A percentile compares a stretch with the other conserved stretches of the same genome.
Conservation (phyloP, 148 eudicot species). For the Chenopodium formosanum region DNA sequence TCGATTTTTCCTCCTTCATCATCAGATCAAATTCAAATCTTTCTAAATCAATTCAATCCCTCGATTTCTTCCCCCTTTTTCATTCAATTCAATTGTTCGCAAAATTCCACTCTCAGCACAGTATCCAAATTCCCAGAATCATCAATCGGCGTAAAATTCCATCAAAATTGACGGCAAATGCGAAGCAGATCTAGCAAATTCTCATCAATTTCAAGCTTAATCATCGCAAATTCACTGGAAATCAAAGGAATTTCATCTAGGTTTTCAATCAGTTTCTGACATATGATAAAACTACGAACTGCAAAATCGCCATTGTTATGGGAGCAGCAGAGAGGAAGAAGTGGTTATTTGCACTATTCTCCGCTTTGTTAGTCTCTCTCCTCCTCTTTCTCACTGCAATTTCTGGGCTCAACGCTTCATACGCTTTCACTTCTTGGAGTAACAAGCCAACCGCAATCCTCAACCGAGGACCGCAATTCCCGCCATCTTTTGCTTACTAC, state of each 20-base stretch:
- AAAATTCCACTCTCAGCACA: neutral
- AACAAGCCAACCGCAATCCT: conserved; percentile 26
- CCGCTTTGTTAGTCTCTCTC: conserved; percentile 58
- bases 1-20: neutral
- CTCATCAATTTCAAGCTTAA: neutral
- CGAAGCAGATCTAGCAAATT: conserved; percentile 7
- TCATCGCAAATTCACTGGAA: neutral
- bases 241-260: neutral
- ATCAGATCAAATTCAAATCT: conserved; percentile 1
- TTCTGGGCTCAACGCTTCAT: conserved; percentile 51
- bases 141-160: too few species aligned
- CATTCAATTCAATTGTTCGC: neutral
- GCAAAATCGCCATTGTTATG: conserved; percentile 32
- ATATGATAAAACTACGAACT: conserved; percentile 17
- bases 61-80: neutral
- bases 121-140: neutral
- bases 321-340: conserved; percentile 81
- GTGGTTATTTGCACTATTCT: conserved; percentile 72
- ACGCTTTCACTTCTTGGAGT: conserved; percentile 35
- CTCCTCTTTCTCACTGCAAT: conserved; percentile 58
- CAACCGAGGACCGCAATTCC: conserved; percentile 51
- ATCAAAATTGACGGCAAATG: neutral
- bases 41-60: neutral
- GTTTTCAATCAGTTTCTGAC: neutral
- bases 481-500: conserved; percentile 82